Percentiles rank a stretch among this genome's conserved stretches.
Conservation (phyloP, 805 yeast genomes). For the Schizosaccharomyces japonicus region DNA sequence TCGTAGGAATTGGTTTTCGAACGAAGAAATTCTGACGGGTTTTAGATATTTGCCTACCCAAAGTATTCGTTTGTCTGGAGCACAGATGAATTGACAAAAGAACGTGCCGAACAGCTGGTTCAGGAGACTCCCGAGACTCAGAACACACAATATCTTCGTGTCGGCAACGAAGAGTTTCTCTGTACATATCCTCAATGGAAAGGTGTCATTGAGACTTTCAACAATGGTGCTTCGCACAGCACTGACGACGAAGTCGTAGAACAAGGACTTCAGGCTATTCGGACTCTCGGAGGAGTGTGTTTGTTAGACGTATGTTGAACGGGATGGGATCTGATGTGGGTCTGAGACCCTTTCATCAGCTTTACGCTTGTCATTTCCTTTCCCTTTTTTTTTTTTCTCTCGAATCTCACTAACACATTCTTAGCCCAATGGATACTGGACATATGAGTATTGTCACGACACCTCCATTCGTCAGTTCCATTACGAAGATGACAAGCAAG, state of each 20-base stretch:
- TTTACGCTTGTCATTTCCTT: background rate
- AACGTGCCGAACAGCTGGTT: background rate
- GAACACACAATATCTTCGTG: background rate
- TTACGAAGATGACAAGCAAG: background rate
- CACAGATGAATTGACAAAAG: background rate
- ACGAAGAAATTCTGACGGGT: background rate
- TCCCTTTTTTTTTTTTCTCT: background rate
- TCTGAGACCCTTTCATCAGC: background rate
- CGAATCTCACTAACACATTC: background rate
- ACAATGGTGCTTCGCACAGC: no score
- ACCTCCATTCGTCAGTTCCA: background rate
- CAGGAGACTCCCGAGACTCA: background rate
- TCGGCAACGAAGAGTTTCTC: background rate
- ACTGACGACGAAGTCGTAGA: background rate
- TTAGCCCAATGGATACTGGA: background rate
- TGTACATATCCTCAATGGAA: background rate
- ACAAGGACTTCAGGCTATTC: background rate
- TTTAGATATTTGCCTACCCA: background rate
- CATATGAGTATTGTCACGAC: background rate
- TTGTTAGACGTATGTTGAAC: background rate
- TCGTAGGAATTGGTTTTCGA: no score
- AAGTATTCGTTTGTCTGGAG: constrained; percentile 2
- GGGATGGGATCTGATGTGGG: background rate
- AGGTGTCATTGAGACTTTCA: no score
- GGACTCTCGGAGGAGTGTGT: background rate